Conservation (phyloP, 176 grass and related monocot genomes). For the Juncus effusus region DNA sequence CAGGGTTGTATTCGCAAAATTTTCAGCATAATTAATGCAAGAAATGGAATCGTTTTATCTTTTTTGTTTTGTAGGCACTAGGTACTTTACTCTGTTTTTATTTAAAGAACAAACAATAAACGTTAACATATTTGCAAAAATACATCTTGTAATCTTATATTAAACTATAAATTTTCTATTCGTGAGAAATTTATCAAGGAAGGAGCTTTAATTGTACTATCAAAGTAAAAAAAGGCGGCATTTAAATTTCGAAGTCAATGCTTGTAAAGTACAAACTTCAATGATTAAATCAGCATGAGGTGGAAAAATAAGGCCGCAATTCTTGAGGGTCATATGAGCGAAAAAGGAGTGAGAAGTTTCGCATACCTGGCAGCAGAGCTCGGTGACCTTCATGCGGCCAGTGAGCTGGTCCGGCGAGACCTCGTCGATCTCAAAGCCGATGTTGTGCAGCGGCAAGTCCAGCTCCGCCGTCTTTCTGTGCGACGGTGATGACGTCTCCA, state of each 20-base stretch:
- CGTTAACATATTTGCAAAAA: no score
- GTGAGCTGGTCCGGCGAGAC: conserved; percentile 49
- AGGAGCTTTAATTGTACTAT: no score
- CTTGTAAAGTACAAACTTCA: not conserved
- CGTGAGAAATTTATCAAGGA: no score
- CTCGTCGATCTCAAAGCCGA: conserved; percentile 64
- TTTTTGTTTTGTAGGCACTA: no score
- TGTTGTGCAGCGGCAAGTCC: conserved; percentile 43
- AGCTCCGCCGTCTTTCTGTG: conserved; percentile 36
- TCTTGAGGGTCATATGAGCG: not conserved
- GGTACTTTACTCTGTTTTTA: no score
- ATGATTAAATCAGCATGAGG: not conserved
- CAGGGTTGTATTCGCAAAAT: not conserved
- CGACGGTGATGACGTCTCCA: not conserved
- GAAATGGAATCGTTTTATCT: no score
- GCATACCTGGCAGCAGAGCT: conserved; percentile 65
- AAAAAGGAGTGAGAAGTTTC: not conserved
- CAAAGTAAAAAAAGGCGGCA: no score
- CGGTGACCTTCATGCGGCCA: conserved; percentile 54
- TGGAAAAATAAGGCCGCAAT: not conserved
- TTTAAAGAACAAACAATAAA: no score
- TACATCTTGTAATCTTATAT: no score
- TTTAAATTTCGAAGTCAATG: not conserved
- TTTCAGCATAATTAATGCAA: no score
- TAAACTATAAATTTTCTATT: no score